Conservation (phyloP, 257 asterid genomes). For the Ophiorrhiza pumila region DNA sequence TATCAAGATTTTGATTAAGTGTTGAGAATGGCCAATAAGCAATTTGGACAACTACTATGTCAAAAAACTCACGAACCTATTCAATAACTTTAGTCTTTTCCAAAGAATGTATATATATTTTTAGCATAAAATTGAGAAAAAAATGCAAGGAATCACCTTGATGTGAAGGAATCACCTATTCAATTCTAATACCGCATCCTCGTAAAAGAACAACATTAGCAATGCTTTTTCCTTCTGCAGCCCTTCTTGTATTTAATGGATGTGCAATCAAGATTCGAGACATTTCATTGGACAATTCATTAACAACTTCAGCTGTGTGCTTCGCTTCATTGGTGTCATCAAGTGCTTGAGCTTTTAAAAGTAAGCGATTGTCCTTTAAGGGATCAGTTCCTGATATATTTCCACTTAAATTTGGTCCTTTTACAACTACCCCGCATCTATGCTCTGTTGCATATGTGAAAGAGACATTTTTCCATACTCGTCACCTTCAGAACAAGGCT, state of each 20-base stretch:
- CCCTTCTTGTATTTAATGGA: constrained; percentile 70
- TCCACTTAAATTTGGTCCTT: constrained; percentile 96
- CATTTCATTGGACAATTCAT: constrained; percentile 82
- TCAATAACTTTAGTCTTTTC: not conserved
- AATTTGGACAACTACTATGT: not conserved
- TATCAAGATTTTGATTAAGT: not conserved
- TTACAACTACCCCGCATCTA: constrained; percentile 97
- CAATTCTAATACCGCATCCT: constrained; percentile 97
- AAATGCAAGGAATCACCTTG: constrained; percentile 48
- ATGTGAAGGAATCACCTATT: constrained; percentile 96
- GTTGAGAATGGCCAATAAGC: not conserved
- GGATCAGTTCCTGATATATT: constrained; percentile 97
- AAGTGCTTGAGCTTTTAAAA: constrained; percentile 75
- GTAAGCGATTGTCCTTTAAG: constrained; percentile 83
- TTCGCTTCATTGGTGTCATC: constrained; percentile 87
- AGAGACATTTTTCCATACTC: constrained; percentile 10
- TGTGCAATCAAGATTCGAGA: constrained; percentile 72
- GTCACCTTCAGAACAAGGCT: not conserved
- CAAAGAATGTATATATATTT: not conserved
- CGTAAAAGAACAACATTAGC: constrained; percentile 88
- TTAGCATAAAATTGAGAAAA: constrained; percentile 3
- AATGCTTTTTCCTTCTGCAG: constrained; percentile 78
- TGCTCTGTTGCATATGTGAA: constrained; percentile 97
- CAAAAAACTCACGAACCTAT: not conserved
- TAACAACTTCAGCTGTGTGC: constrained; percentile 78